These are phyloP conservation scores for Oryza glumipatula DNA, from an alignment of 176 grass and related monocot species.

Conservation along the genomic window DNA sequence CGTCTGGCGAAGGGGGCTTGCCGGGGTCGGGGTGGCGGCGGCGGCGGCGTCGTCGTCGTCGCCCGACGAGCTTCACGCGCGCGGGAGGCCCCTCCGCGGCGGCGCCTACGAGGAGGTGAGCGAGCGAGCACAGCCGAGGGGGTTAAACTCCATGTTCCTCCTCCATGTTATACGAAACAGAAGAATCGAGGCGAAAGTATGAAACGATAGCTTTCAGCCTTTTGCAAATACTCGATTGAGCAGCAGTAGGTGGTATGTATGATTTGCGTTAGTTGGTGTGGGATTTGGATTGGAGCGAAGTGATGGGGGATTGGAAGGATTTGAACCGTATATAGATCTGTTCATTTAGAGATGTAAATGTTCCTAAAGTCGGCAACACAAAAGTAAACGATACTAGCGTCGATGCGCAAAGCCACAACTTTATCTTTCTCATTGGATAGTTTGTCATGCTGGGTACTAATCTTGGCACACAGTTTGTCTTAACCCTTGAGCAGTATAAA, in stretches of 20 bases:
- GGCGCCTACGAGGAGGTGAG: slow-evolving; percentile 47
- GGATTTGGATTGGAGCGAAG: neutral
- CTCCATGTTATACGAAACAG: too few species aligned
- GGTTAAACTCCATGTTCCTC: neutral
- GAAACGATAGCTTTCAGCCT: neutral
- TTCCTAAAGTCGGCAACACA: neutral
- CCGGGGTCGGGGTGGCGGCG: slow-evolving; percentile 4
- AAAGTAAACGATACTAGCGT: neutral
- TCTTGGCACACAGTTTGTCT: neutral
- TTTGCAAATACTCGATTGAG: neutral
- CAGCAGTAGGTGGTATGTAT: neutral
- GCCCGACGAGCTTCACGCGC: slow-evolving; percentile 39
- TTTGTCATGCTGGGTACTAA: neutral
- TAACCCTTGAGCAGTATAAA: neutral
- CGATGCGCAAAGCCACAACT: neutral
- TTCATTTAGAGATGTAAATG: neutral
- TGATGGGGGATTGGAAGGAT: neutral
- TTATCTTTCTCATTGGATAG: neutral
- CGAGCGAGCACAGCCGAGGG: neutral
- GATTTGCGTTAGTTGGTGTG: neutral
- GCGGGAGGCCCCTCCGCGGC: slow-evolving; percentile 21
- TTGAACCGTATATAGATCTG: neutral
- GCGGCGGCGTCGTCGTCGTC: slow-evolving; percentile 26
- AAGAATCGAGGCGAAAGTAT: neutral
- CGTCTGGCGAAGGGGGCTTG: slow-evolving; percentile 22